Base-by-base conservation (phyloP, 176 grass and related monocot genomes). In the Thinopyrum elongatum region DNA sequence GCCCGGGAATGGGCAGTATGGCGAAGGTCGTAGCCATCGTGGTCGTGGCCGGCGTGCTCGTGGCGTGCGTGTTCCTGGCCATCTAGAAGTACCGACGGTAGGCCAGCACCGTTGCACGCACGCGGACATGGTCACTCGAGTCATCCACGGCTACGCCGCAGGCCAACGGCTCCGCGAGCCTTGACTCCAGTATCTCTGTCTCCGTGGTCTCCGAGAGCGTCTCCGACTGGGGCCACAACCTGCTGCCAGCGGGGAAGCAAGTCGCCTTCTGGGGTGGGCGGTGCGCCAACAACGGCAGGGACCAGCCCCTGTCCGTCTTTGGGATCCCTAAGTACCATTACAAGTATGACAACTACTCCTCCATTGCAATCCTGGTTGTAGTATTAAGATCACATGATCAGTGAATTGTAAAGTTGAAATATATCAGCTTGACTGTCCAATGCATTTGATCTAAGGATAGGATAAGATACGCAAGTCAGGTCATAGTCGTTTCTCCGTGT, bases 261-360 rank as follows among this genome's bases (percentile, higher is more conserved):
- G 80, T 70, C 82, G 83, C 85, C 33, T 91, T 91, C 85, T 87
- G 85, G 96, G 90, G 86, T 10, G 82, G 82, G 87, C 31, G 85
- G 17, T 76, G 85, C 80, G 87, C 42, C 16, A 19, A 19, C 75
- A 51, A 62, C 70, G 67, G 80, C 28, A 82, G 67, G 63, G 89
- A 94, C 33, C 69, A 71, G 22, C 57, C 69, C 33, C 8, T 83
- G n/a, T 91, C 90, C 67, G 78, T 82, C 28, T 98, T 90, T 38
- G 86, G 90, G 70, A 94, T 95, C 82, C 96, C 94, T 5, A 94
- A 91, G 80, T 98, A 95, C 75, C 86, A 87, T 21, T 91, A 94
- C 84, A 98, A 91, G 96, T 98, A 95, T 36, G 30, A 0, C 65
- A 28, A 49, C 57, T 41, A 35, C 22, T 41, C 19, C 75, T 72